phyloP scores from a whole-genome alignment of 2,329 filamentous ascomycete species.

The Mycogone perniciosa region DNA sequence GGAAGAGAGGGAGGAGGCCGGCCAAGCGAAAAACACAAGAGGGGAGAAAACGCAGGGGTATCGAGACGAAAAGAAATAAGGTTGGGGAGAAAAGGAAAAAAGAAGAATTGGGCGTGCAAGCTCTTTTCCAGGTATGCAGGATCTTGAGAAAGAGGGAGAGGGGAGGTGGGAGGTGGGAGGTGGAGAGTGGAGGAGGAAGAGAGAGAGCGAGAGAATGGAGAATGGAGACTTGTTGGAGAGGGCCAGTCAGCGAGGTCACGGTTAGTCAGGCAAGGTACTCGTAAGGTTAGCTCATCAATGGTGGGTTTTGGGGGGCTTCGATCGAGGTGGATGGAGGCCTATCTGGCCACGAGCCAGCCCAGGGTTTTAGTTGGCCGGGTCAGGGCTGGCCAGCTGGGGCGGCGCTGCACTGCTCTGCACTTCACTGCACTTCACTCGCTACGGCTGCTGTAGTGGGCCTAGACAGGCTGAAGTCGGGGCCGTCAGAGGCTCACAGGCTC shows the following conservation, averaged over 20 bases:
- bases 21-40: conserved; percentile 20
- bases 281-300: background rate
- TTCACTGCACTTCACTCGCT: background rate
- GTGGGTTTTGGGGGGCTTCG: conserved; percentile 8
- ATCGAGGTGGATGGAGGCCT: background rate
- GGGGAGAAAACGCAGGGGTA: conserved; percentile 20
- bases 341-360: background rate
- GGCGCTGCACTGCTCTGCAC: background rate
- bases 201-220: conserved; percentile 18
- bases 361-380: background rate
- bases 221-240: conserved; percentile 12
- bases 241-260: conserved; percentile 20
- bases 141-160: conserved; percentile 8
- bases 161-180: conserved; percentile 16
- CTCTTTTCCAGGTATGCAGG: conserved; percentile 12
- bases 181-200: conserved; percentile 12
- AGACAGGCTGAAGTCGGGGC: background rate
- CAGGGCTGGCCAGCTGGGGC: background rate
- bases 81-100: conserved; percentile 18
- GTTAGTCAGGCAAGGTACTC: conserved; percentile 15
- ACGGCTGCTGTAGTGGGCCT: background rate
- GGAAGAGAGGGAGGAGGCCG: conserved; percentile 16
- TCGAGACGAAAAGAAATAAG: conserved; percentile 16
- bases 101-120: conserved; percentile 14
- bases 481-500: background rate